Evolutionary conservation across 2,329 filamentous ascomycete species (phyloP), one percentile per base, ranked within the genome.

Genomic region (Boeremia exigua): DNA sequence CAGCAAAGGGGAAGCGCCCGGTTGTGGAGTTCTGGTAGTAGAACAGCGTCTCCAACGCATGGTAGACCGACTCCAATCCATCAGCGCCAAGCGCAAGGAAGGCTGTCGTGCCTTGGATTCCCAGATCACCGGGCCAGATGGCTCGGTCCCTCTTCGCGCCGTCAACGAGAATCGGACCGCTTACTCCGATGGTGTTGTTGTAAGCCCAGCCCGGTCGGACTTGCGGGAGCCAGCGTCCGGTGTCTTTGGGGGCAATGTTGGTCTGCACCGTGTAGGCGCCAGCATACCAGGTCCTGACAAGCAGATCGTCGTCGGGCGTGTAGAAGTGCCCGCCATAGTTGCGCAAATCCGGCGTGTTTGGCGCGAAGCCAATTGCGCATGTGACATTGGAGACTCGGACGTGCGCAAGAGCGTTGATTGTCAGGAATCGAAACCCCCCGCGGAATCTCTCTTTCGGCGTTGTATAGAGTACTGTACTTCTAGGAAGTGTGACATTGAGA

Each of bases 201-300:
- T 77, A 75, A 1, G 68, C 66, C 75, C 75, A 77, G 2, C 68
- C 67, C 8, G 58, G 49, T 3, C 48, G 51, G 2, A 61, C 56
- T 54, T 59, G 63, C 10, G 63, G 62, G 2, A 66, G 48, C 56
- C 60, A 71, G 15, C 69, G 68, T 37, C 71, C 75, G 54, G 68
- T 74, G 38, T 74, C 63, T 17, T 60, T 65, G 1, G 74, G 73
- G 2, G 71, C 72, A 8, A 65, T 65, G 36, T 75, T 75, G 4
- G 73, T 75, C 33, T 77, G 75, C 11, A 75, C 51, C 1, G 75
- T 78, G 54, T 77, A 77, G 17, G 74, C 75, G 14, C 75, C 82
- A 38, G 78, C 79, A 59, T 85, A 86, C 82, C 83, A 85, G 48
- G 84, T 82, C 6, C 78, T 76, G 65, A 86, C 86, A 45, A 87